Conservation (phyloP, 148 eudicot genomes). For the Silene uniflora region DNA sequence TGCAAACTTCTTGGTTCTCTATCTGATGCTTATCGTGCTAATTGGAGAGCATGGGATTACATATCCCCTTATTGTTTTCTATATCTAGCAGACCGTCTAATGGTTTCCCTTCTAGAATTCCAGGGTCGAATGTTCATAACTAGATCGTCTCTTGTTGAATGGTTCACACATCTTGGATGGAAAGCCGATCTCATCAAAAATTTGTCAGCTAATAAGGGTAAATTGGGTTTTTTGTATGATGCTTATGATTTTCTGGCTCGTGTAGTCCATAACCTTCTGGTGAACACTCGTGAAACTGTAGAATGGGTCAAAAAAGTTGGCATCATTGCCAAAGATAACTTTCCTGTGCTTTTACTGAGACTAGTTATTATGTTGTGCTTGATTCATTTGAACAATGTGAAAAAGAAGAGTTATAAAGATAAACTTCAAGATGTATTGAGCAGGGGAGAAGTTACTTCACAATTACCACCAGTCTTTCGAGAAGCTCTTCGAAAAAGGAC, state of each 20-base stretch:
- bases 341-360: conserved; percentile 27
- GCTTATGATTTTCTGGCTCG: conserved; percentile 19
- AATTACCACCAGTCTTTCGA: conserved; percentile 21
- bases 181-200: not conserved
- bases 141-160: conserved; percentile 34
- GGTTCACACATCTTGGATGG: conserved; percentile 27
- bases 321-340: conserved; percentile 14
- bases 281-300: conserved; percentile 17
- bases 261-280: conserved; percentile 18
- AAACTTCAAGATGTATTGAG: conserved; percentile 16
- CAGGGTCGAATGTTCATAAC: conserved; percentile 15
- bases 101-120: conserved; percentile 22
- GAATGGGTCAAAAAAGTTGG: conserved; percentile 16
- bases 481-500: conserved; percentile 6
- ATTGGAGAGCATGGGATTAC: conserved; percentile 27
- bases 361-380: conserved; percentile 25
- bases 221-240: conserved; percentile 1
- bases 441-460: conserved; percentile 6
- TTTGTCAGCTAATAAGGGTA: not conserved
- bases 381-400: conserved; percentile 23
- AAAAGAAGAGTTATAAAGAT: not conserved
- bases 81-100: conserved; percentile 31
- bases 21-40: conserved; percentile 18
- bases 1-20: conserved; percentile 15
- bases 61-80: conserved; percentile 29